Conservation (phyloP, 768 basidiomycete species). For the Podaxis mareebaensis region DNA sequence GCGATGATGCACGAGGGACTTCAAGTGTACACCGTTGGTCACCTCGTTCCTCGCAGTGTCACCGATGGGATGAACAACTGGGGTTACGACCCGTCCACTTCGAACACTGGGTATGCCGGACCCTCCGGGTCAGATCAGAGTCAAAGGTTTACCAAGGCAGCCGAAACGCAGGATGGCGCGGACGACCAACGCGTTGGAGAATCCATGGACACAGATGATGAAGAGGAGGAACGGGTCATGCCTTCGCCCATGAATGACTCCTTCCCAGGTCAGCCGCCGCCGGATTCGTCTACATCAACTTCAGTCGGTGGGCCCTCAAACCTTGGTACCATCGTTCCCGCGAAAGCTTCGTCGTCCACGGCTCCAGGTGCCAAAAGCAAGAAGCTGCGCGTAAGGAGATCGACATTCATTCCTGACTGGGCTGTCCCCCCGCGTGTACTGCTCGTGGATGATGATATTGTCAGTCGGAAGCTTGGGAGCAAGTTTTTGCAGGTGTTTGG, state of each 20-base stretch:
- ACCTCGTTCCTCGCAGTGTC: conserved; percentile 59
- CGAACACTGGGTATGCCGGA: background rate
- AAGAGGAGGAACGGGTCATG: conserved; percentile 33
- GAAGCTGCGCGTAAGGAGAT: conserved; percentile 68
- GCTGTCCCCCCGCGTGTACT: conserved; percentile 88
- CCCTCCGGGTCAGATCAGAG: background rate
- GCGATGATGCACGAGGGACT: conserved; percentile 59
- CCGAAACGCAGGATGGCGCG: background rate
- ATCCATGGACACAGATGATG: conserved; percentile 17
- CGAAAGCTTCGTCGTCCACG: conserved; percentile 7
- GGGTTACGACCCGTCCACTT: conserved; percentile 47
- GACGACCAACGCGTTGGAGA: background rate
- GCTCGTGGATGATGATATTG: conserved; percentile 94
- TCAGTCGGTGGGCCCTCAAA: conserved; percentile 18
- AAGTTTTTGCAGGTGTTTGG: conserved; percentile 97
- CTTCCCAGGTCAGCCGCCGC: conserved; percentile 9
- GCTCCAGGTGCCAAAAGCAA: background rate
- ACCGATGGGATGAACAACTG: conserved; percentile 40
- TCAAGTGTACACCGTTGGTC: conserved; percentile 81
- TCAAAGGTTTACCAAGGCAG: background rate
- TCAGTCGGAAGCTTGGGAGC: conserved; percentile 83
- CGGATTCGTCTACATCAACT: conserved; percentile 21
- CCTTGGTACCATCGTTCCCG: background rate
- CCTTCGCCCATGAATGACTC: conserved; percentile 31
- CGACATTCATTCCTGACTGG: conserved; percentile 88